Conservation (phyloP, 441 rosid genomes). For the Populus trichocarpa region DNA sequence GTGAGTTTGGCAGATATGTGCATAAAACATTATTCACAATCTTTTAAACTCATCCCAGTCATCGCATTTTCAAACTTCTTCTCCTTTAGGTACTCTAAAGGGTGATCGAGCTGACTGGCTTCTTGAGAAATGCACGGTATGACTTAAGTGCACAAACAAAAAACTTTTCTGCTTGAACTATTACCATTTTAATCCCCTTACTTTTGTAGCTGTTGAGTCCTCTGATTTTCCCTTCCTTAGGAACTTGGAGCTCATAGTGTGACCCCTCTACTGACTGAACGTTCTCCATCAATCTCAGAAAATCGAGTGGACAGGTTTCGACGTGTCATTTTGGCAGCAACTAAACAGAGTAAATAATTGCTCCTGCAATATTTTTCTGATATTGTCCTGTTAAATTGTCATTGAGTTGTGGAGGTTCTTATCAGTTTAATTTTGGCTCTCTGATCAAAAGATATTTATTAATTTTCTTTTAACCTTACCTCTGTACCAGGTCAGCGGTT, state of each 20-base stretch:
- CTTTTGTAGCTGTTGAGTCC: constrained; percentile 4
- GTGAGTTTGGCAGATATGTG: constrained; percentile 28
- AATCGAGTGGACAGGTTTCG: constrained; percentile 70
- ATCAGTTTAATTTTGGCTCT: background rate
- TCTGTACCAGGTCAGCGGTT: constrained; percentile 64
- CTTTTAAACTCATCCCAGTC: background rate
- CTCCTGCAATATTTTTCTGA: background rate
- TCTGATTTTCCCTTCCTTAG: constrained; percentile 26
- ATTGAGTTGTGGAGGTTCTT: background rate
- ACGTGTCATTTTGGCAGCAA: constrained; percentile 74
- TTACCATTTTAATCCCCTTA: background rate
- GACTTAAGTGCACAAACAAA: constrained; percentile 18
- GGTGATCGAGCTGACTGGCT: constrained; percentile 97
- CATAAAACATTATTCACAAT: background rate
- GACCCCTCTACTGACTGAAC: constrained; percentile 79
- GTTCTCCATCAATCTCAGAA: constrained; percentile 65
- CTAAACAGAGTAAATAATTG: constrained; percentile 61
- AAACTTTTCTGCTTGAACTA: constrained; percentile 2
- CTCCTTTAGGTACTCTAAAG: constrained; percentile 62
- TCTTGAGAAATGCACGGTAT: constrained; percentile 83
- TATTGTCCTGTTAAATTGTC: background rate
- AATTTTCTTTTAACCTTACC: background rate
- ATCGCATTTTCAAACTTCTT: background rate
- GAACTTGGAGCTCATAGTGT: constrained; percentile 86
- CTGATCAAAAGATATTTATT: constrained; percentile 3